Conservation (phyloP, 495 filamentous ascomycete genomes). For the Neurospora tetrasperma region DNA sequence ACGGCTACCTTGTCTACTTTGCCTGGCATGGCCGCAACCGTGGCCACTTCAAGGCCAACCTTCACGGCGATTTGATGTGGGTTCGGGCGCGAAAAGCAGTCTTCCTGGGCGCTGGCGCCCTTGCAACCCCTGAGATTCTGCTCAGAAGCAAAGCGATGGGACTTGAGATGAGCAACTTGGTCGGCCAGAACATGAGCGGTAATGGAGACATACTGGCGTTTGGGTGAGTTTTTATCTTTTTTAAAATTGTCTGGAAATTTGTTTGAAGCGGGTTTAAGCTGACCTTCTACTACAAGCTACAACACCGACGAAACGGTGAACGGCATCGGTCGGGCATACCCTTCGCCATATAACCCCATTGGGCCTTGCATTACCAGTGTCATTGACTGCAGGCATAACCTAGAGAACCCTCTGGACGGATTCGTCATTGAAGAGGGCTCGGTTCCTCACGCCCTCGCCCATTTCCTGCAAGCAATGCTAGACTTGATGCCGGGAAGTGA, state of each 20-base stretch:
- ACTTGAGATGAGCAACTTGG: constrained; percentile 43
- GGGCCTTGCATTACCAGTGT: constrained; percentile 56
- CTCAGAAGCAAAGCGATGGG: constrained; percentile 52
- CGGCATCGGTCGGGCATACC: constrained; percentile 40
- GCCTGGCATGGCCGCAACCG: constrained; percentile 55
- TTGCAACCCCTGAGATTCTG: constrained; percentile 58
- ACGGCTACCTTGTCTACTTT: constrained; percentile 54
- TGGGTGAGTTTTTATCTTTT: constrained; percentile 29
- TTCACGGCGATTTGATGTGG: constrained; percentile 58
- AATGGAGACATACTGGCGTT: constrained; percentile 60
- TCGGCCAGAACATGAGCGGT: constrained; percentile 55
- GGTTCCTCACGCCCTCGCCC: constrained; percentile 46
- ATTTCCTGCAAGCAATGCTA: constrained; percentile 47
- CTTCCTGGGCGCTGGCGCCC: constrained; percentile 50
- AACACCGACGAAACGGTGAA: constrained; percentile 48
- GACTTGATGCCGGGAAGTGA: constrained; percentile 44
- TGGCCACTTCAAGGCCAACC: constrained; percentile 43
- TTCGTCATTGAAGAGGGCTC: constrained; percentile 58
- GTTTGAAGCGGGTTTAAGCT: not conserved
- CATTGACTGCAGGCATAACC: constrained; percentile 47
- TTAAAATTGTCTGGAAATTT: not conserved
- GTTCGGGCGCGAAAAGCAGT: constrained; percentile 51
- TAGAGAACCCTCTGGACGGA: constrained; percentile 49
- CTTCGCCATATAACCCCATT: constrained; percentile 41
- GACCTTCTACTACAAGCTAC: constrained; percentile 32